Conservation (phyloP, 1,284 basidiomycete genomes). For the Boletellus sp. region DNA sequence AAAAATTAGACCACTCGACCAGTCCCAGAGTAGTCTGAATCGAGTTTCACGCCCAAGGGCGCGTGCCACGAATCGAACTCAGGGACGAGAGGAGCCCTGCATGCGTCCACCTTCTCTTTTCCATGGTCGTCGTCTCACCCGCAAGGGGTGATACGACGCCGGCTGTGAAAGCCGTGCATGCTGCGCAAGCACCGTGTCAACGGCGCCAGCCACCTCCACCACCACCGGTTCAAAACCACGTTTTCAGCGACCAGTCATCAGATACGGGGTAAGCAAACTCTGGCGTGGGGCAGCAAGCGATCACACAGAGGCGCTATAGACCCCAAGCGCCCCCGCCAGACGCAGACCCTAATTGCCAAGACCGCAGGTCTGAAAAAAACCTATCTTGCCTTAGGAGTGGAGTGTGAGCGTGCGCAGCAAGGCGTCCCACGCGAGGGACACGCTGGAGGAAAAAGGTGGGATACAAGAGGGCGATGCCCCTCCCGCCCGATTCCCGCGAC, state of each 20-base stretch:
- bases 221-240: too few relatives aligned
- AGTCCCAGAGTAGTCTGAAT: conserved; percentile 36
- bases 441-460: conserved; percentile 1
- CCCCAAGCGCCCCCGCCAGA: too few relatives aligned
- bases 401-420: too few relatives aligned
- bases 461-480: neutral
- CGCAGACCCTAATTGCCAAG: neutral
- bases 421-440: conserved; percentile 20
- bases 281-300: too few relatives aligned
- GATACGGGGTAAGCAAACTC: too few relatives aligned
- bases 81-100: conserved; percentile 14
- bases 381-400: too few relatives aligned
- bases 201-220: too few relatives aligned
- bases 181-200: neutral
- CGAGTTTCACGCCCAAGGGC: conserved; percentile 28
- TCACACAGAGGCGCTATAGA: too few relatives aligned
- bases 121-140: conserved; percentile 1
- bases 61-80: conserved; percentile 14
- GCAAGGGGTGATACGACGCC: neutral
- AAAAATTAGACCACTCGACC: conserved; percentile 24
- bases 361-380: too few relatives aligned
- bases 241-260: too few relatives aligned
- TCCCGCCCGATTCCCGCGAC: conserved; percentile 29
- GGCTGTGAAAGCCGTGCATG: neutral
- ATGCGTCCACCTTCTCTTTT: conserved; percentile 16